phyloP scores from a whole-genome alignment of 495 filamentous ascomycete species.

The Aspergillus campestris region DNA sequence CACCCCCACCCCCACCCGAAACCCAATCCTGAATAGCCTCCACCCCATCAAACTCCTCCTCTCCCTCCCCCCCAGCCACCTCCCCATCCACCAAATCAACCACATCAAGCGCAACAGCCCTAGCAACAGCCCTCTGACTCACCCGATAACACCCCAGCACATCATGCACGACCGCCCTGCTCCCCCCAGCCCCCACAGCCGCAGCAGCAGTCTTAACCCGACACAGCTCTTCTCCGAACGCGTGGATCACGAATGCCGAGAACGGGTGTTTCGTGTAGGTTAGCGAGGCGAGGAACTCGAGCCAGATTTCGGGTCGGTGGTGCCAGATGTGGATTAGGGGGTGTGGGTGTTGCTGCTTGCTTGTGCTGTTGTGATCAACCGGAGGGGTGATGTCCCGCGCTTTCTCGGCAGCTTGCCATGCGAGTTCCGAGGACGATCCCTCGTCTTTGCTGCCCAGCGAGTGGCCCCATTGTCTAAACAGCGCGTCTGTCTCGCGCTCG shows the following conservation, averaged over 20 bases:
- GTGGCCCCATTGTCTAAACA: slow-evolving; percentile 14
- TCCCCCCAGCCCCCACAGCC: slow-evolving; percentile 17
- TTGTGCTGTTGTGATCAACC: slow-evolving; percentile 19
- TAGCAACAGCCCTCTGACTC: slow-evolving; percentile 25
- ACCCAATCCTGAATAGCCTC: slow-evolving; percentile 26
- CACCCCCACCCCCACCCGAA: slow-evolving; percentile 5
- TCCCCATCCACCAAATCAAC: slow-evolving; percentile 6
- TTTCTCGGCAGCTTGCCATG: slow-evolving; percentile 14
- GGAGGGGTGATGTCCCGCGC: slow-evolving; percentile 16
- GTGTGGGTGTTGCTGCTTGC: not conserved
- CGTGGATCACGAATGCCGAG: slow-evolving; percentile 48
- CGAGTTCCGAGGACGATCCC: slow-evolving; percentile 15
- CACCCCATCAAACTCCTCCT: slow-evolving; percentile 24
- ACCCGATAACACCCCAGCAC: slow-evolving; percentile 24
- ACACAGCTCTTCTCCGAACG: slow-evolving; percentile 55
- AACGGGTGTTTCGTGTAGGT: slow-evolving; percentile 41
- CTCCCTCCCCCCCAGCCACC: slow-evolving; percentile 8
- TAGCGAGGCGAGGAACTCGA: slow-evolving; percentile 51
- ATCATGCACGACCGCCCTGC: slow-evolving; percentile 20
- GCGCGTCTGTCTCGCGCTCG: slow-evolving; percentile 4
- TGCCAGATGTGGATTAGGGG: slow-evolving; percentile 37
- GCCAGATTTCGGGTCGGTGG: slow-evolving; percentile 29
- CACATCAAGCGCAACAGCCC: slow-evolving; percentile 14
- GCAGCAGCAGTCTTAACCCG: slow-evolving; percentile 48
- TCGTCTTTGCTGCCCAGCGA: not conserved